phyloP scores from a whole-genome alignment of 1,139 yeast genomes.

The Hyphopichia khmerensis region DNA sequence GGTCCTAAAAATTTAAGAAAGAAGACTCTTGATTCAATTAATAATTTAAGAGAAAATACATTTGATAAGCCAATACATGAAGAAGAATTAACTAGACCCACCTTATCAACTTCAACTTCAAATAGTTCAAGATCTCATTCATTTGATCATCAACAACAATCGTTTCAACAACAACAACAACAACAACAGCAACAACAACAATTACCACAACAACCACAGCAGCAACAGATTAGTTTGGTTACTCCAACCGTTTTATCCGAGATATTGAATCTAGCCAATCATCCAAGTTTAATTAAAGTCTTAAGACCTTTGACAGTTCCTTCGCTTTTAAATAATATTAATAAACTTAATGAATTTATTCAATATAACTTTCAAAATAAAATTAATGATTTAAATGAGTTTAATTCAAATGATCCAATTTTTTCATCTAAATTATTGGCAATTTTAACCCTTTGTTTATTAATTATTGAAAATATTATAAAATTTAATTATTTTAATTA shows the following conservation, averaged over 20 bases:
- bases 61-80: not conserved
- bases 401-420: slow-evolving; percentile 31
- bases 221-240: slow-evolving; percentile 5
- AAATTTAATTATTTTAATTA: slow-evolving; percentile 23
- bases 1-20: slow-evolving; percentile 44
- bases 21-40: slow-evolving; percentile 38
- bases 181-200: slow-evolving; percentile 1
- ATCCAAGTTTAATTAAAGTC: slow-evolving; percentile 14
- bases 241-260: slow-evolving; percentile 22
- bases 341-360: slow-evolving; percentile 26
- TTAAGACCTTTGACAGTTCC: slow-evolving; percentile 31
- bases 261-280: slow-evolving; percentile 20
- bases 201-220: slow-evolving; percentile 2
- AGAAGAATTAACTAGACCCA: not conserved
- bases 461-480: slow-evolving; percentile 32
- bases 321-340: slow-evolving; percentile 23
- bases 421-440: slow-evolving; percentile 29
- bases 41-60: slow-evolving; percentile 9
- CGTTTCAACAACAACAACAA: slow-evolving; percentile 12
- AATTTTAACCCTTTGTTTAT: slow-evolving; percentile 27
- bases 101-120: slow-evolving; percentile 1
- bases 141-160: not conserved
- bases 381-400: slow-evolving; percentile 2
- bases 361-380: slow-evolving; percentile 17
- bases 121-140: not conserved